phyloP scores from a whole-genome alignment of 345 rosid species.

The Melastoma malabathricum region DNA sequence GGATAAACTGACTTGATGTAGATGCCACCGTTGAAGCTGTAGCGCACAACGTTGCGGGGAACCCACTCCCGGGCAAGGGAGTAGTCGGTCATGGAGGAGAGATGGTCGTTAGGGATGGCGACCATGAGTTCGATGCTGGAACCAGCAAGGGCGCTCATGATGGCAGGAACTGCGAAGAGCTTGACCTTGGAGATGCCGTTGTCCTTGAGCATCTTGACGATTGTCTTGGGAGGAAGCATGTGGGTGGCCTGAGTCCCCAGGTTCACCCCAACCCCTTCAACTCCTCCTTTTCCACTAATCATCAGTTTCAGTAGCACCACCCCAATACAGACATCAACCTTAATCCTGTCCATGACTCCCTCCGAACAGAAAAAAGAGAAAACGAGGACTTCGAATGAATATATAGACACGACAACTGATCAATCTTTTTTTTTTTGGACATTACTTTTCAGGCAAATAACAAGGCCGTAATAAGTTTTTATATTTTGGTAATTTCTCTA shows the following conservation, averaged over 20 bases:
- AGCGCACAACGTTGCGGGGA: conserved; percentile 44
- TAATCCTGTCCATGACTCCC: no score
- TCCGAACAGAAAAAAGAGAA: no score
- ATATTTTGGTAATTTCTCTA: no score
- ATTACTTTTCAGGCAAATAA: no score
- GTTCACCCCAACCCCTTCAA: conserved; percentile 60
- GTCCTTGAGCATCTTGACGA: conserved; percentile 62
- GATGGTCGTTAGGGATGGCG: conserved; percentile 83
- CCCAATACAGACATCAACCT: no score
- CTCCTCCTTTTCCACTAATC: conserved; percentile 1
- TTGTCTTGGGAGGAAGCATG: conserved; percentile 46
- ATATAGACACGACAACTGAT: no score
- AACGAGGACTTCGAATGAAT: no score
- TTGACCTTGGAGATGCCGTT: conserved; percentile 76
- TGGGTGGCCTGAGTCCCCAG: conserved; percentile 83
- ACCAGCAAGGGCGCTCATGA: conserved; percentile 68
- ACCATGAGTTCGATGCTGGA: conserved; percentile 75
- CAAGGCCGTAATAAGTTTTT: no score
- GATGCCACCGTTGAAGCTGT: conserved; percentile 56
- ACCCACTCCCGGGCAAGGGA: conserved; percentile 60
- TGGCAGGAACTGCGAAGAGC: conserved; percentile 57
- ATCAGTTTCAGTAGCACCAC: no score
- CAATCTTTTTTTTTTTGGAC: no score
- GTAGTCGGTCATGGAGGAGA: conserved; percentile 40
- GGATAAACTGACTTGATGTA: conserved; percentile 54